These are phyloP conservation scores for Diaporthe citri DNA, from an alignment of 2,329 filamentous ascomycete species.

Conservation along the genomic window DNA sequence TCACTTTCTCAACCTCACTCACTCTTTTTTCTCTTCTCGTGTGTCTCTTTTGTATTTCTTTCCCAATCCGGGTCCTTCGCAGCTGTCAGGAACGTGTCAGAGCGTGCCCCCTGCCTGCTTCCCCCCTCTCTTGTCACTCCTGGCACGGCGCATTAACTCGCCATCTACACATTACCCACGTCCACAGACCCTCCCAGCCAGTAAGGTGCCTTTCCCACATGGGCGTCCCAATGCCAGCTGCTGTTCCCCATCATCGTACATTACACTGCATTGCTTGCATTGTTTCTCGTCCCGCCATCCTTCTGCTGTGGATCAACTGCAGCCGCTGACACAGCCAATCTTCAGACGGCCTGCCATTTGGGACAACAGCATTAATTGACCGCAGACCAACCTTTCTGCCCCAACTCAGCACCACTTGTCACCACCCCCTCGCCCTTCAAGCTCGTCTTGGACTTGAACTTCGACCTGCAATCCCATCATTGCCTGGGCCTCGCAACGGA, in stretches of 20 bases:
- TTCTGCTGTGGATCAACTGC: conserved; percentile 35
- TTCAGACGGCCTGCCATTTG: conserved; percentile 39
- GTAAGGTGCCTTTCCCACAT: conserved; percentile 37
- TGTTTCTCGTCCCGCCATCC: conserved; percentile 33
- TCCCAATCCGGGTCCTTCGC: conserved; percentile 17
- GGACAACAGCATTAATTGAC: conserved; percentile 35
- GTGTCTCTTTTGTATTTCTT: conserved; percentile 34
- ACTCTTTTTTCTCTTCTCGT: conserved; percentile 28
- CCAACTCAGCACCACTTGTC: conserved; percentile 21
- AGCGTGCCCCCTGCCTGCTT: conserved; percentile 1
- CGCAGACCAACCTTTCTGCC: conserved; percentile 19
- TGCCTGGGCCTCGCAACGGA: conserved; percentile 23
- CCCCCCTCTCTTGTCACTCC: conserved; percentile 31
- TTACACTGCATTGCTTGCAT: conserved; percentile 40
- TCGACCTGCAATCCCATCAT: conserved; percentile 9
- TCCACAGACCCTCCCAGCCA: conserved; percentile 26
- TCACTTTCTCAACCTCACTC: conserved; percentile 2
- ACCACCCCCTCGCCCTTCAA: not conserved
- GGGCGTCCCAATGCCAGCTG: conserved; percentile 30
- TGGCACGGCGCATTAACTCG: conserved; percentile 32
- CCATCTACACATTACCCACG: conserved; percentile 31
- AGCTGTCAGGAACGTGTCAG: conserved; percentile 31
- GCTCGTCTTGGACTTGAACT: not conserved
- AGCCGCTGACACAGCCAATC: conserved; percentile 41
- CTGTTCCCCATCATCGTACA: conserved; percentile 38